Conservation (phyloP, 371 early-diverging fungal species). For the Mortierella sp. region DNA sequence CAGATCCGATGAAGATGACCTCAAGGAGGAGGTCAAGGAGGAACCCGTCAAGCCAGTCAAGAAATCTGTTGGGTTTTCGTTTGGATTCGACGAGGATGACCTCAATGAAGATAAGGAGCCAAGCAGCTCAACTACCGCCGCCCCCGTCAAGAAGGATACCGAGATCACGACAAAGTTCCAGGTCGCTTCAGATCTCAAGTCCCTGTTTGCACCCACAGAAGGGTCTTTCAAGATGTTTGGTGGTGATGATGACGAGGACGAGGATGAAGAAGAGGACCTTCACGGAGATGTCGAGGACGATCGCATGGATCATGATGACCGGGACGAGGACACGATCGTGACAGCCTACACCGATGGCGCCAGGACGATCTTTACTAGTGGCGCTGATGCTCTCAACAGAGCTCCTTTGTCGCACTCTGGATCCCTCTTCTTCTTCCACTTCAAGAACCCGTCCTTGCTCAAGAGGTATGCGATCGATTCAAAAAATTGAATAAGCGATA, state of each 20-base stretch:
- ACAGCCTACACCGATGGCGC: slow-evolving; percentile 38
- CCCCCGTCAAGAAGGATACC: slow-evolving; percentile 5
- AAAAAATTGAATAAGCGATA: background rate
- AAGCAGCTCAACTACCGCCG: slow-evolving; percentile 1
- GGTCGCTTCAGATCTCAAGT: slow-evolving; percentile 62
- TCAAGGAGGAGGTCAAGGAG: slow-evolving; percentile 13
- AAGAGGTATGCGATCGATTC: slow-evolving; percentile 48
- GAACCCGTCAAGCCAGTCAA: slow-evolving; percentile 13
- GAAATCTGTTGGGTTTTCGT: slow-evolving; percentile 53
- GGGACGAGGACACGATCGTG: slow-evolving; percentile 30
- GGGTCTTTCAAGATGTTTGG: slow-evolving; percentile 70
- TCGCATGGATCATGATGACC: slow-evolving; percentile 20
- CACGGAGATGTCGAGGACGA: slow-evolving; percentile 40
- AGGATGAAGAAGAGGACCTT: slow-evolving; percentile 33
- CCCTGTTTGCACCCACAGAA: slow-evolving; percentile 66
- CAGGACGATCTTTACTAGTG: slow-evolving; percentile 34
- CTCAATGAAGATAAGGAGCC: slow-evolving; percentile 23
- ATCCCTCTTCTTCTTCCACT: slow-evolving; percentile 64
- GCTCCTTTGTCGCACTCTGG: slow-evolving; percentile 44
- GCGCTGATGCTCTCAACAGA: slow-evolving; percentile 21
- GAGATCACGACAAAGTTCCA: slow-evolving; percentile 33
- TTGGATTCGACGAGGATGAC: slow-evolving; percentile 31
- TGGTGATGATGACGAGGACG: slow-evolving; percentile 51
- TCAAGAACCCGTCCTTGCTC: slow-evolving; percentile 53
- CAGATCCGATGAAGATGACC: slow-evolving; percentile 25